Conservation (phyloP, 2,329 filamentous ascomycete genomes). For the Colletotrichum neosansevieriae region DNA sequence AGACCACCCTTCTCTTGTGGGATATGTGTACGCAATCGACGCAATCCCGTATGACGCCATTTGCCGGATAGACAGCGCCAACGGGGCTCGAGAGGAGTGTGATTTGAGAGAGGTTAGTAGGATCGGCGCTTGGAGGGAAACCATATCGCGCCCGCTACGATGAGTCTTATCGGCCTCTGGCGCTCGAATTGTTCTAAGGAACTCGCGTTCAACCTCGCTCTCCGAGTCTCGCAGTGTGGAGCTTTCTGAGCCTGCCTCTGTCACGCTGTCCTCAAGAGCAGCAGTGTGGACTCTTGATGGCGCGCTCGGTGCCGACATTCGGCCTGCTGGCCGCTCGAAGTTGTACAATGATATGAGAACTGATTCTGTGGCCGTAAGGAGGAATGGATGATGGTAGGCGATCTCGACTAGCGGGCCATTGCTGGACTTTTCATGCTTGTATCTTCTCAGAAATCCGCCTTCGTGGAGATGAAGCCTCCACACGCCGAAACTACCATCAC, state of each 20-base stretch:
- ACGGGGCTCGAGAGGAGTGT: slow-evolving; percentile 80
- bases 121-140: slow-evolving; percentile 56
- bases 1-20: slow-evolving; percentile 84
- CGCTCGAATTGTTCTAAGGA: neutral
- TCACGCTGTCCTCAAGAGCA: slow-evolving; percentile 17
- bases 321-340: slow-evolving; percentile 55
- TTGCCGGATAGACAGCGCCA: slow-evolving; percentile 85
- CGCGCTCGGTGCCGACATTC: neutral
- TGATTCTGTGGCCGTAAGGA: slow-evolving; percentile 81
- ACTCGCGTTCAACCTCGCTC: slow-evolving; percentile 4
- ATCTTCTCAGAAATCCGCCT: slow-evolving; percentile 60
- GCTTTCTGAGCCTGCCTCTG: slow-evolving; percentile 24
- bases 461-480: slow-evolving; percentile 69
- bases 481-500: slow-evolving; percentile 77
- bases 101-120: slow-evolving; percentile 85
- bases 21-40: slow-evolving; percentile 88
- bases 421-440: slow-evolving; percentile 71
- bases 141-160: neutral
- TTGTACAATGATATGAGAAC: slow-evolving; percentile 83
- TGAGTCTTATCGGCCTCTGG: neutral
- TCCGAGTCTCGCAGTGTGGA: slow-evolving; percentile 24
- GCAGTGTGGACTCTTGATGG: slow-evolving; percentile 12
- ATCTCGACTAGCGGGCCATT: slow-evolving; percentile 77
- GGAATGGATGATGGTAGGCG: slow-evolving; percentile 79
- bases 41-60: slow-evolving; percentile 75